Conservation (phyloP, 2,329 filamentous ascomycete genomes). For the Alternaria triticimaculans region DNA sequence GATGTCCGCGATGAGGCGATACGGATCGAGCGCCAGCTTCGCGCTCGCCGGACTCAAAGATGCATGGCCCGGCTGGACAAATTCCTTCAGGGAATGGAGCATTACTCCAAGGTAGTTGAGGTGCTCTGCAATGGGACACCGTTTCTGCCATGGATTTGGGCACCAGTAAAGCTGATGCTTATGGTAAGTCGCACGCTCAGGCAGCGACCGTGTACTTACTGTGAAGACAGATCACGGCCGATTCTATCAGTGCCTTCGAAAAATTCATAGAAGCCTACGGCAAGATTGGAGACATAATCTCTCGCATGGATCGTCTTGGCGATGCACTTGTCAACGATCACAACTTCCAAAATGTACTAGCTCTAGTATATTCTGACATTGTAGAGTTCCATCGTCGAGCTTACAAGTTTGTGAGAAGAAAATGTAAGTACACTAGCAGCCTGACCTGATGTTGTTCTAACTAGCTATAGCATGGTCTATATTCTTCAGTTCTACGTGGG, state of each 20-base stretch:
- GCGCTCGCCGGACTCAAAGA: constrained; percentile 45
- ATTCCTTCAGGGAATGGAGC: constrained; percentile 50
- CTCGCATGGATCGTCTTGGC: neutral
- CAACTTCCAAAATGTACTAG: neutral
- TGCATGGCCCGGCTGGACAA: constrained; percentile 55
- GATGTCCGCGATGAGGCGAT: constrained; percentile 42
- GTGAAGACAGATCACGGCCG: neutral
- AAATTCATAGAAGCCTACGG: neutral
- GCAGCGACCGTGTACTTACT: neutral
- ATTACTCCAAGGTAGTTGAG: constrained; percentile 43
- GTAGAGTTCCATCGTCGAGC: neutral
- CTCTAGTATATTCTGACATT: neutral
- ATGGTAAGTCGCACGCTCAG: neutral
- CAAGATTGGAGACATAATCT: neutral
- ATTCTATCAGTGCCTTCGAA: neutral
- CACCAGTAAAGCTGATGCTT: constrained; percentile 25
- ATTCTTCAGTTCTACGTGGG: constrained; percentile 3
- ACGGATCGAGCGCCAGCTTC: constrained; percentile 51
- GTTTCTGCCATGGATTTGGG: constrained; percentile 56
- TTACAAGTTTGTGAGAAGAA: neutral
- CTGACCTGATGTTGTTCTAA: neutral
- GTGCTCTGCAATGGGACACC: constrained; percentile 56
- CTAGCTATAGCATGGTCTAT: neutral
- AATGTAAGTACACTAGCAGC: neutral
- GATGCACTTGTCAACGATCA: neutral